Evolutionary conservation across 441 rosid genomes (phyloP).

Genomic region (Populus tomentosa): DNA sequence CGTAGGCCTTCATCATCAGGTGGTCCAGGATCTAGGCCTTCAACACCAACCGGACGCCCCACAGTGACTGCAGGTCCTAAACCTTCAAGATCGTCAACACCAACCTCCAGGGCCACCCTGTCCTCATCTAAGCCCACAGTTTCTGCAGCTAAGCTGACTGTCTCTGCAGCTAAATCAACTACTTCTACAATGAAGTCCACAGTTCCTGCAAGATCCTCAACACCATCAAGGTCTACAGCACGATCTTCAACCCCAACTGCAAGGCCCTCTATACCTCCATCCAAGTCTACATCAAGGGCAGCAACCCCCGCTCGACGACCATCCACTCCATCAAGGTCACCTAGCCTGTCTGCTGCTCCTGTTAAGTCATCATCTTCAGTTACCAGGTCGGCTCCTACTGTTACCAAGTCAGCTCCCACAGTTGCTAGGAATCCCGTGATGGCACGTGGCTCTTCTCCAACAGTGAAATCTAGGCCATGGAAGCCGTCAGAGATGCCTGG

Average conservation of each 20-base stretch:
- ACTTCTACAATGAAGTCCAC: constrained; percentile 43
- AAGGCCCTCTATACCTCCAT: constrained; percentile 64
- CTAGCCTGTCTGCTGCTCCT: constrained; percentile 48
- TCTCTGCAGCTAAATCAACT: constrained; percentile 44
- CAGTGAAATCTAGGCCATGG: constrained; percentile 72
- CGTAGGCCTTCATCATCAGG: constrained; percentile 93
- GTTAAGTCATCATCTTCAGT: constrained; percentile 49
- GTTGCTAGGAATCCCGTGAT: constrained; percentile 49
- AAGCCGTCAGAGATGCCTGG: constrained; percentile 96
- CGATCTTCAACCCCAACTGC: constrained; percentile 87
- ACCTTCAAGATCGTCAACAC: constrained; percentile 77
- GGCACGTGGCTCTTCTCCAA: constrained; percentile 32
- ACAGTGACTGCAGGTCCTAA: constrained; percentile 50
- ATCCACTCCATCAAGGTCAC: constrained; percentile 46
- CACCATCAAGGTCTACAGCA: constrained; percentile 69
- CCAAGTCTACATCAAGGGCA: constrained; percentile 67
- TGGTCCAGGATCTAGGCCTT: constrained; percentile 87
- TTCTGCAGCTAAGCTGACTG: constrained; percentile 43
- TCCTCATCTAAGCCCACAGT: constrained; percentile 47
- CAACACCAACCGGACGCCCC: constrained; percentile 80
- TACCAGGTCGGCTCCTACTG: constrained; percentile 47
- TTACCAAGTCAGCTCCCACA: constrained; percentile 45
- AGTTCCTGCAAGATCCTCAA: constrained; percentile 61
- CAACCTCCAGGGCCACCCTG: constrained; percentile 68
- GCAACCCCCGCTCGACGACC: constrained; percentile 83